Conservation (phyloP, 2,329 filamentous ascomycete genomes). For the Colletotrichum godetiae region DNA sequence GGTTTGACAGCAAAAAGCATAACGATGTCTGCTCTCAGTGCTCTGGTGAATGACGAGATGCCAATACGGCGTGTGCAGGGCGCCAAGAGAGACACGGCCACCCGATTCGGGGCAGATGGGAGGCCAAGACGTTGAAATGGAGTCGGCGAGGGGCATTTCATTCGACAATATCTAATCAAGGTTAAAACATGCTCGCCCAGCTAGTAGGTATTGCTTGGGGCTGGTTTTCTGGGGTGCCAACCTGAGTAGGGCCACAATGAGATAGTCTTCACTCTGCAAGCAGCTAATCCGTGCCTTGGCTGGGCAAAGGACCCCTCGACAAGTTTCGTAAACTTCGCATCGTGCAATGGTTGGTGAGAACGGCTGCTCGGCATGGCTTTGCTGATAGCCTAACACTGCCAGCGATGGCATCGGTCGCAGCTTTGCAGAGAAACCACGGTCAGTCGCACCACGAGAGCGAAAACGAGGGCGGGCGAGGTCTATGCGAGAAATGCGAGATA, state of each 20-base stretch:
- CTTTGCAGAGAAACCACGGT: neutral
- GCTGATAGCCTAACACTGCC: neutral
- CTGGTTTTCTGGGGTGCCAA: neutral
- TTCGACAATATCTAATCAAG: slow-evolving; percentile 14
- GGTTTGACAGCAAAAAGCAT: slow-evolving; percentile 1
- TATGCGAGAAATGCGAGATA: slow-evolving; percentile 14
- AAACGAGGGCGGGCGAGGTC: neutral
- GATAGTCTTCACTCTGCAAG: neutral
- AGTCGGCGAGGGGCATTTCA: neutral
- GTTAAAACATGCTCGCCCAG: slow-evolving; percentile 10
- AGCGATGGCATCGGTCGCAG: neutral
- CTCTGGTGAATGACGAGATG: slow-evolving; percentile 12
- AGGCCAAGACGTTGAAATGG: slow-evolving; percentile 15
- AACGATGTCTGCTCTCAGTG: slow-evolving; percentile 1
- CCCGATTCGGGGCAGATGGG: slow-evolving; percentile 6
- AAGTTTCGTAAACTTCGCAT: neutral
- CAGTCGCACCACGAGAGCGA: neutral
- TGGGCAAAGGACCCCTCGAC: neutral
- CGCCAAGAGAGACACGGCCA: slow-evolving; percentile 24
- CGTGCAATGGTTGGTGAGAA: neutral
- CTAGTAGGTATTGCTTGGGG: neutral
- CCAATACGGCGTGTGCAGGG: slow-evolving; percentile 11
- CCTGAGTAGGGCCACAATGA: neutral
- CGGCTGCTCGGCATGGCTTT: neutral
- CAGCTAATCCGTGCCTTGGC: neutral